Base-by-base conservation (phyloP, 192 early-diverging fungal species). In the Coemansia sp. region DNA sequence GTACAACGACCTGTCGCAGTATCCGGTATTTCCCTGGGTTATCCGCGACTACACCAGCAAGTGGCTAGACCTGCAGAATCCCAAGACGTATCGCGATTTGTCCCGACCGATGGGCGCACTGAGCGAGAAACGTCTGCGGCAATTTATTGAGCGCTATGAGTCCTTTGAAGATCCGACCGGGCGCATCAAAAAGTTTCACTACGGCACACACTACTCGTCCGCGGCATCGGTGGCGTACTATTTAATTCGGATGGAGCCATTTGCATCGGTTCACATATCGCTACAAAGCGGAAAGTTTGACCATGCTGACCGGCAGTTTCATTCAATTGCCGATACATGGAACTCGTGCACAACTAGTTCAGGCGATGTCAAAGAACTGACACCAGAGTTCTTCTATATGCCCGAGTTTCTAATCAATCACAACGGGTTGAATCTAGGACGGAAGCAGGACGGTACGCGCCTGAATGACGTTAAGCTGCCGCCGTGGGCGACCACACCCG, bases 161-260 rank as follows among this genome's bases (percentile, higher is more conserved):
- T 61, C 79, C 5, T 88, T 86, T 65, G 86, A 88, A 66, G 88
- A 89, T 58, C 88, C 88, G 1, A 58, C 61, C 6, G 80, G 84
- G 21, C 75, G 60, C 10, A 70, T 83, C 54, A 79, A 83, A 52
- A 81, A 81, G 44, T 96, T 95, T 75, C 92, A 93, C 56, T 98
- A 98, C 70, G 96, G 94, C n/a, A 95, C 94, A 9, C 96, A 98
- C 69, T 98, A 98, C 72, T 94, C 92, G 1, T 96, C 93, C 5
- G 90, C 96, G 1, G 91, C 91, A 74, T 87, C 91, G 48, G 93
- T 95, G 2, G 87, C 93, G 20, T 92, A 90, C 25, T 98, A 92
- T 64, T 68, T 98, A 56, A 85, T 98, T 17, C 85, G 96, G 11
- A 65, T 92, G 28, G 94, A 98, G 64, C 96, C 96, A 6, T 98